Base-by-base conservation (phyloP, 345 rosid genomes). In the Acer saccharum region DNA sequence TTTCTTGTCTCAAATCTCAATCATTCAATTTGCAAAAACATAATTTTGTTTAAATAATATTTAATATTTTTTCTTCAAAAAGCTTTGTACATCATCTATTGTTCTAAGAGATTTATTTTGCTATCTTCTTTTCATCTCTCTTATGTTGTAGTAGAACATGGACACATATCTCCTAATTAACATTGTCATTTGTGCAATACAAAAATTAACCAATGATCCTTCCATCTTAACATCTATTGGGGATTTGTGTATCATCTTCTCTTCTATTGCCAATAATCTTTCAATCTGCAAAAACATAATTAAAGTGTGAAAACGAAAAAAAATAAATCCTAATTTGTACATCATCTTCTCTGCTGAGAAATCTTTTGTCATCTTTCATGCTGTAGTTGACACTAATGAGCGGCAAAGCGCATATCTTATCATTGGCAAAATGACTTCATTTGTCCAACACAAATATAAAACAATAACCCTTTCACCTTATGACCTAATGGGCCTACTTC, bases 51-150 rank as follows among this genome's bases (percentile, higher is more conserved):
- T 18, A 65, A 29, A 0, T 25, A 7, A 65, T 13, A 50, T 13
- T 23, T 4, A 68, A 32, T 65, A 25, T 20, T 21, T 35, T 2
- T 14, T 6, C 25, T 61, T 18, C 3, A 43, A 77, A 71, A 64
- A 48, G 54, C 65, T 55, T 35, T 20, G 66, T 11, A 10, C 32
- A n/a, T 57, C 23, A 57, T 57, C 21, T 57, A 0, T 57, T 57
- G n/a, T 57, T 57, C 23, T 57, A 18, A 57, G 11, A 57, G 20
- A 17, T 57, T 4, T 57, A 35, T 41, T 4, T 60, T 39, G 29
- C 44, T 8, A 62, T 61, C 58, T 73, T 14, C 21, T 32, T 20
- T 41, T 61, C 55, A 61, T 73, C 66, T 72, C 76, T 67, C 2
- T 61, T 39, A 5, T 60, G 27, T 2, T 12, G 65, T 35, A 20